Base-by-base conservation (phyloP, 2,329 filamentous ascomycete genomes). In the Phaeosphaeria sp. region DNA sequence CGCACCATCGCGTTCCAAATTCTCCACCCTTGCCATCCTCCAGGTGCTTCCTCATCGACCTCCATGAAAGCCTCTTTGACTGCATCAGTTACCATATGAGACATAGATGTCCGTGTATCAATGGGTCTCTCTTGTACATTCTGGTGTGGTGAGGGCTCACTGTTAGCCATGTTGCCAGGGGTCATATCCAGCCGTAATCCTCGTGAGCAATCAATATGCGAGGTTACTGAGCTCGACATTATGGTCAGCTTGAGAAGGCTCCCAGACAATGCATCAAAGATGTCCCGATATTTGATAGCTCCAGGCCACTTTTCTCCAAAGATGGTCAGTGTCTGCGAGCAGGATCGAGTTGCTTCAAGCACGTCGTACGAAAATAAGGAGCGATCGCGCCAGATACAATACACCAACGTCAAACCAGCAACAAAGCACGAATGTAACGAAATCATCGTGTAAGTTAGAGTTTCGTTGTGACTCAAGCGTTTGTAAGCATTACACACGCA, bases 11-110 rank as follows among this genome's bases (percentile, higher is more conserved):
- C 67, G 21, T 71, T 72, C 60, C 66, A 71, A 36, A 71, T 62
- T 10, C 68, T 54, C 69, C 66, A 72, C 7, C 69, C 66, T 43
- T 69, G 69, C 66, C 65, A 68, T 2, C 68, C 66, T n/a, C 66
- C 66, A 0, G 68, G 68, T 1, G 65, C 63, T 49, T 71, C 68
- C 46, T 71, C 68, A 17, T 71, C 67, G 1, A 68, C 66, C 49
- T 71, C 69, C 66, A 71, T 72, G 30, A 72, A 72, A 1, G 66
- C 69, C 2, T 72, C 66, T 47, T 68, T 72, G 13, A 72, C 67
- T 11, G 69, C 69, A 21, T 67, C 65, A 5, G 67, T 60, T 4
- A 71, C 58, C 39, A 65, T 50, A 11, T 60, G 56, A 20, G 63
- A 62, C 43, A 63, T 56, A 1, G 44, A 55, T 46, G 20, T 58